Base-by-base conservation (phyloP, 371 early-diverging fungal species). In the Enterospora canceri region DNA sequence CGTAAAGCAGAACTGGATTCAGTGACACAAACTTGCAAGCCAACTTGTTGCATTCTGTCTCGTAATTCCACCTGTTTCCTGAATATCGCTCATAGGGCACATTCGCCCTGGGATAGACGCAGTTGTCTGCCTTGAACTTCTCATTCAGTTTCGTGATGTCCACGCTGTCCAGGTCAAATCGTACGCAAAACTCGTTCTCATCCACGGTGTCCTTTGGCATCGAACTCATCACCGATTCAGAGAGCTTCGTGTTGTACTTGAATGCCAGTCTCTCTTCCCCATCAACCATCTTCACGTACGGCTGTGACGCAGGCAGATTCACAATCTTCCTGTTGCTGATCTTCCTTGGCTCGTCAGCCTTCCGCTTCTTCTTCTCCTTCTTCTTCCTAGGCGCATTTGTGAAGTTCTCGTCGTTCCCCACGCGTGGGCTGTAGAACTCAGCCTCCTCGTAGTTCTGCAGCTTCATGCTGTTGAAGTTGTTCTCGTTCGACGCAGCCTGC, bases 11-110 rank as follows among this genome's bases (percentile, higher is more conserved):
- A 28, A 83, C 83, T 24, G 83, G 85, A 75, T 93, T 93, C 15
- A 90, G 76, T 69, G 84, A 88, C 16, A 88, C 85, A 67, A 92
- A 83, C 64, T 86, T 84, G 90, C 91, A 92, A 3, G 91, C 92
- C 5, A 91, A 78, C 18, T 73, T 74, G 71, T 92, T 92, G 73
- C 88, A 89, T 63, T 86, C 86, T 23, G 86, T 90, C 74, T 92
- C 92, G 75, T 91, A 92, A 47, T 83, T 82, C 89, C 90, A 92
- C 33, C 92, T 81, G 76, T 90, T 89, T 32, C 92, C 92, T 19
- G 81, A 78, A 71, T 92, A 91, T 49, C 77, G 74, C 35, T 84
- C 82, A 46, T 76, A 74, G 2, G 83, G 78, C 61, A 85, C 80
- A 77, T 86, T 84, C 28, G 91, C 91, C 40, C 89, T 77, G 26